Evolutionary conservation across 2,329 filamentous ascomycete genomes (phyloP).

Genomic region (Botrytis squamosa): DNA sequence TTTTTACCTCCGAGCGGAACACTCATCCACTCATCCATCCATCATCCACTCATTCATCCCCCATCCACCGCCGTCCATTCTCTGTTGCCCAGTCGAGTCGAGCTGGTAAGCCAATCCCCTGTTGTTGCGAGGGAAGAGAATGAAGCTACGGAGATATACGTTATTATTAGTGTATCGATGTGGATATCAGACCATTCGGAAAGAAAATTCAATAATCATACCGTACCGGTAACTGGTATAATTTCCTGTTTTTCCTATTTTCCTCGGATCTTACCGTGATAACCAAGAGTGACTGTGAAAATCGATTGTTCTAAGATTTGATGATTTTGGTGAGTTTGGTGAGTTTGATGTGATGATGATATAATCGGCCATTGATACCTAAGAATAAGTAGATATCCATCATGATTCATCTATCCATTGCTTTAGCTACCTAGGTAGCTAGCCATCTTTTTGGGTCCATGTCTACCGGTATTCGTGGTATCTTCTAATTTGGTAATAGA

Average conservation of each 20-base stretch:
- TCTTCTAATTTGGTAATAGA: background rate
- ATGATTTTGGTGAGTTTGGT: too few relatives aligned
- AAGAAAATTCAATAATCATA: slow-evolving; percentile 1
- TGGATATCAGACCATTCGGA: slow-evolving; percentile 5
- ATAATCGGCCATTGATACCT: too few relatives aligned
- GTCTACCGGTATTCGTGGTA: too few relatives aligned
- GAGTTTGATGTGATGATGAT: too few relatives aligned
- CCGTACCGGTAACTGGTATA: background rate
- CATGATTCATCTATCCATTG: background rate
- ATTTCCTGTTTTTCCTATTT: slow-evolving; percentile 9
- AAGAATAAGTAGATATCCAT: background rate
- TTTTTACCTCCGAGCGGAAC: background rate
- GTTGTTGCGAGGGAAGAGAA: background rate
- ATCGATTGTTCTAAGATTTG: background rate
- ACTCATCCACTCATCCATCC: background rate
- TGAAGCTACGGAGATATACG: slow-evolving; percentile 15
- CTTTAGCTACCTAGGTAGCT: too few relatives aligned
- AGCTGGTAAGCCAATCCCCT: background rate
- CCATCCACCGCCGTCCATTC: too few relatives aligned
- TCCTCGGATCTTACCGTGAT: slow-evolving; percentile 4
- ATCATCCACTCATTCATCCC: too few relatives aligned
- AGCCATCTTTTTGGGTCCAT: too few relatives aligned
- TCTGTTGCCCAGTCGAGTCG: background rate
- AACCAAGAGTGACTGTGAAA: background rate
- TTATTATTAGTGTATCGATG: background rate